phyloP scores from a whole-genome alignment of 305 asterid species.

The Nicotiana rustica region DNA sequence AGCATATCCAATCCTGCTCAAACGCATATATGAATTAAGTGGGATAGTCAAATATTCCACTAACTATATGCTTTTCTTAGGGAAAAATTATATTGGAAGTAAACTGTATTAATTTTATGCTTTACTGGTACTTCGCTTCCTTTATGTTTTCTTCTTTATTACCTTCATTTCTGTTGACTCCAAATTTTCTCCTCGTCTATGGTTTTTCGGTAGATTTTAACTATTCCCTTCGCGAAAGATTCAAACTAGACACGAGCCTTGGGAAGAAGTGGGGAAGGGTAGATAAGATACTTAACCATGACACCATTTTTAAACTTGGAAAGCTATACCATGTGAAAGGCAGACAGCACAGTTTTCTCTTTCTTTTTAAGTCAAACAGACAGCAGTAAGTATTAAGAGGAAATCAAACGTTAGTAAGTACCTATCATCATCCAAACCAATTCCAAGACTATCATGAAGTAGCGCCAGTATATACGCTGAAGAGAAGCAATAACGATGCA shows the following conservation, averaged over 20 bases:
- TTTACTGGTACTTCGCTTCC: neutral
- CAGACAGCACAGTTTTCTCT: constrained; percentile 6
- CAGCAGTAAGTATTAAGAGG: neutral
- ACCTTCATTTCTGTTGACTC: neutral
- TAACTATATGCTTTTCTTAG: neutral
- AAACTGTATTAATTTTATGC: neutral
- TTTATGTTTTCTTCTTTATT: neutral
- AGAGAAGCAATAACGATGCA: constrained; percentile 91
- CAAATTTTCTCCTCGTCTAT: neutral
- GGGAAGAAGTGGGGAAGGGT: neutral
- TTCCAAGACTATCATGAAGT: constrained; percentile 97
- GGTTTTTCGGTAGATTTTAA: constrained; percentile 1
- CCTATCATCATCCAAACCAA: constrained; percentile 84
- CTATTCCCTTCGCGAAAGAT: neutral
- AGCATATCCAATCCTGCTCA: constrained; percentile 80
- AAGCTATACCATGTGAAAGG: neutral
- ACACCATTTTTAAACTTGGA: constrained; percentile 7
- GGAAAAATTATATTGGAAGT: neutral
- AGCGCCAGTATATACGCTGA: constrained; percentile 93
- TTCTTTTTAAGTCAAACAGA: neutral
- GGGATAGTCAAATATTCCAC: neutral
- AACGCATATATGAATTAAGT: constrained; percentile 28
- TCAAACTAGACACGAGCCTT: neutral
- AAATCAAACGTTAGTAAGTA: constrained; percentile 30
- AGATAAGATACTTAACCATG: constrained; percentile 6